Percentiles rank a stretch among this genome's conserved stretches.
Conservation (phyloP, 352 stramenopile species). For the Phytophthora niederhauseri region DNA sequence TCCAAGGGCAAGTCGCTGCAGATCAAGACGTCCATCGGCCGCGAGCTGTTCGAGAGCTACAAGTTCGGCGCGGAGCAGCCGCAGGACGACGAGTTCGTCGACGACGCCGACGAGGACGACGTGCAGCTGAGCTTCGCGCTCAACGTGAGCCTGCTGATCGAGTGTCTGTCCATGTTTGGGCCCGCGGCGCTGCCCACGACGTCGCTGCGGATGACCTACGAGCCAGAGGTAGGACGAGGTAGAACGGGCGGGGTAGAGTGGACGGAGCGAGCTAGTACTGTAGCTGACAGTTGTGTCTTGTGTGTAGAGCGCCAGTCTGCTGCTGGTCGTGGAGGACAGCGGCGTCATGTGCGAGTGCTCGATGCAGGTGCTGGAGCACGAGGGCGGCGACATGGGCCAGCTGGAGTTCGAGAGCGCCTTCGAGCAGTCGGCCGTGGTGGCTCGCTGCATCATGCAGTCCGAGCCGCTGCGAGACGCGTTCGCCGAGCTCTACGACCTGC, state of each 20-base stretch:
- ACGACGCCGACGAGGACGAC: conserved; percentile 38
- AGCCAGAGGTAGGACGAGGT: conserved; percentile 42
- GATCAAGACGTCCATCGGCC: conserved; percentile 82
- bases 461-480: conserved; percentile 82
- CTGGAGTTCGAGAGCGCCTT: conserved; percentile 84
- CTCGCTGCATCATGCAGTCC: conserved; percentile 85
- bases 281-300: conserved; percentile 1
- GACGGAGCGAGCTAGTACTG: neutral
- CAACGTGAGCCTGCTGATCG: conserved; percentile 71
- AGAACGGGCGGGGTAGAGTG: conserved; percentile 8
- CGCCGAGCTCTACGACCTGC: conserved; percentile 83
- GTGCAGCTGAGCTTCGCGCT: conserved; percentile 75
- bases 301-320: conserved; percentile 54
- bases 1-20: conserved; percentile 89
- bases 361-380: conserved; percentile 81
- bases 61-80: conserved; percentile 35
- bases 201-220: conserved; percentile 78
- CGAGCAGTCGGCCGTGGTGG: conserved; percentile 73
- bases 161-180: conserved; percentile 86
- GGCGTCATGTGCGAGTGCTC: conserved; percentile 87
- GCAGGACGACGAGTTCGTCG: conserved; percentile 12
- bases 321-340: conserved; percentile 81
- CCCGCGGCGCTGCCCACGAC: conserved; percentile 65
- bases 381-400: conserved; percentile 70
- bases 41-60: conserved; percentile 82